Percentiles rank a stretch among this genome's conserved stretches.
Conservation (phyloP, 345 rosid species). For the Arabidopsis suecica region DNA sequence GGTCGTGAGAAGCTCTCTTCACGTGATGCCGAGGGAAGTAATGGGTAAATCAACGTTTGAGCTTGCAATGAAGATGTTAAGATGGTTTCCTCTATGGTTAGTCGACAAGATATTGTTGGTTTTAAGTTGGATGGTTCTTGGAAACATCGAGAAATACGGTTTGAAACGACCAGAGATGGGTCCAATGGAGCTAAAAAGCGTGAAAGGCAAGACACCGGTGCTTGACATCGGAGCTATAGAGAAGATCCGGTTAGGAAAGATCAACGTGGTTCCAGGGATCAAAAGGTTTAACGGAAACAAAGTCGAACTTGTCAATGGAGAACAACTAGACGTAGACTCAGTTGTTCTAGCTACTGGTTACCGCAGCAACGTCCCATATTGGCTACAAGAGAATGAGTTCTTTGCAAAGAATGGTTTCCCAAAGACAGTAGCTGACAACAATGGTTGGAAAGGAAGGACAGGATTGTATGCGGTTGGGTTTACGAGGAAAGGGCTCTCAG, state of each 20-base stretch:
- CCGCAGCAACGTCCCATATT: slow-evolving; percentile 70
- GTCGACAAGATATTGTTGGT: slow-evolving; percentile 69
- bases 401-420: slow-evolving; percentile 80
- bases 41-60: slow-evolving; percentile 72
- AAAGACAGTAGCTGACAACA: slow-evolving; percentile 62
- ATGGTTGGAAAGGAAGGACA: slow-evolving; percentile 79
- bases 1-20: slow-evolving; percentile 90
- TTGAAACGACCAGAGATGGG: slow-evolving; percentile 72
- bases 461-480: slow-evolving; percentile 96
- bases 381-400: slow-evolving; percentile 86
- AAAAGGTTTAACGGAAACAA: slow-evolving; percentile 55
- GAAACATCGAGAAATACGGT: slow-evolving; percentile 63
- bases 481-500: slow-evolving; percentile 86
- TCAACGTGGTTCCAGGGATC: slow-evolving; percentile 78
- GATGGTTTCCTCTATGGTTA: slow-evolving; percentile 78
- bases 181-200: slow-evolving; percentile 67
- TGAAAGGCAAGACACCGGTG: slow-evolving; percentile 76
- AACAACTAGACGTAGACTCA: slow-evolving; percentile 58
- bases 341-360: slow-evolving; percentile 82
- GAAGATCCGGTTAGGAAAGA: slow-evolving; percentile 69
- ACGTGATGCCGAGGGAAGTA: slow-evolving; percentile 69
- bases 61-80: slow-evolving; percentile 58
- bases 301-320: slow-evolving; percentile 71
- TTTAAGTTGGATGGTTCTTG: slow-evolving; percentile 61
- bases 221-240: slow-evolving; percentile 76